Evolutionary conservation across 495 filamentous ascomycete genomes (phyloP), one percentile per base, ranked within the genome.

Genomic region (Chaetomium fimeti): DNA sequence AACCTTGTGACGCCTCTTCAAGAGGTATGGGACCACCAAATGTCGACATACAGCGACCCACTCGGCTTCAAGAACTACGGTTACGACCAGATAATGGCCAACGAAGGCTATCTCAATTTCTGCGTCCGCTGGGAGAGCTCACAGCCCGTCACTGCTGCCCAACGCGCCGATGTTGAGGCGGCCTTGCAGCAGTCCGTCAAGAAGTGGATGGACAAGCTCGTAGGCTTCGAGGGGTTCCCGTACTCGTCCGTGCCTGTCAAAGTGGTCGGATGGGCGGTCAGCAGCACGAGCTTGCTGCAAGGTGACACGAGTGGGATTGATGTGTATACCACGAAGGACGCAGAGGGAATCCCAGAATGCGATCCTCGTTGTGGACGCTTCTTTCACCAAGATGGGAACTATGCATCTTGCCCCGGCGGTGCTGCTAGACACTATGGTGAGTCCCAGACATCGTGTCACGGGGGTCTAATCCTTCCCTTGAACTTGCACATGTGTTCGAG

Each of bases 31-130:
- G 49, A 53, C 20, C 49, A 53, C 25, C 11, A 22, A n/a, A 15
- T 53, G 24, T 2, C 18, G 24, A 53, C 49, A 12, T 53, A 53
- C 49, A 53, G 11, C 25, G 49, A 53, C 49, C 49, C 20, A 8
- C 20, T 27, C 9, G 49, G 49, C 49, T 53, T 53, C 49, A 53
- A 25, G 49, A 53, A 53, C 49, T 53, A 53, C 9, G 49, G 49
- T 4, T 53, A 11, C 18, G 49, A 53, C 49, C 49, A 53, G 13
- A 53, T 53, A 5, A 53, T 53, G 49, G 49, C 49, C 49, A 53
- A n/a, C 49, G 29, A 53, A 2, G 49, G 49, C 18, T 28, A 53
- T 53, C 25, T 53, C 49, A 53, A 53, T 25, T 27, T 53, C 5
- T 53, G 49, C 9, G 49, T 53, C 49, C 49, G 49, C 18, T 53